Evolutionary conservation across 768 basidiomycete species (phyloP).

Genomic region (button mushroom (Agaricus bisporus)): DNA sequence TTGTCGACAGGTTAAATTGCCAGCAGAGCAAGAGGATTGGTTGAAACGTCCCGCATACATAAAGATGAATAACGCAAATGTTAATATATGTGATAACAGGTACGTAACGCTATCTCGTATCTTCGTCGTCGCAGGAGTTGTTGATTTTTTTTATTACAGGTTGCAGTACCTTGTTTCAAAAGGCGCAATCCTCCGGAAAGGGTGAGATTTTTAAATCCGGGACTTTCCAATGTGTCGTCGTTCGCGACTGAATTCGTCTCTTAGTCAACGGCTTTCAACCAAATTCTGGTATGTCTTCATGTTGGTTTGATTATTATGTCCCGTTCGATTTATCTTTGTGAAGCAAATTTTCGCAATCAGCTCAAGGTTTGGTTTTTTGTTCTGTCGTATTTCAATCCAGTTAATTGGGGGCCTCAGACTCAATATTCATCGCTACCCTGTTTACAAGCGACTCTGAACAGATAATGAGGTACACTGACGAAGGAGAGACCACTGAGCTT

Average conservation of each 20-base stretch:
- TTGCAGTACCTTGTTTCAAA: constrained; percentile 85
- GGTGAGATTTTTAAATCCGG: constrained; percentile 37
- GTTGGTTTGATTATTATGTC: constrained; percentile 5
- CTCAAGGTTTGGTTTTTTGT: constrained; percentile 31
- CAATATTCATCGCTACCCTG: constrained; percentile 74
- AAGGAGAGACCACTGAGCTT: constrained; percentile 69
- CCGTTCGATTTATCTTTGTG: constrained; percentile 7
- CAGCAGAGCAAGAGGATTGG: constrained; percentile 82
- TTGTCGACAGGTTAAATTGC: constrained; percentile 68
- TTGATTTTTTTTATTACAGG: constrained; percentile 33
- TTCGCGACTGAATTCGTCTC: constrained; percentile 13
- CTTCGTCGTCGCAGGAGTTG: constrained; percentile 17
- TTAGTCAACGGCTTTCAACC: constrained; percentile 73
- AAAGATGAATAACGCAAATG: constrained; percentile 66
- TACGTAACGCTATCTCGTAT: constrained; percentile 23
- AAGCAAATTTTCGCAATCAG: constrained; percentile 72
- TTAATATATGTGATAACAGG: constrained; percentile 82
- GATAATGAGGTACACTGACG: constrained; percentile 80
- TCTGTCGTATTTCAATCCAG: not conserved
- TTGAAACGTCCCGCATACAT: constrained; percentile 84
- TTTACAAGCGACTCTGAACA: constrained; percentile 73
- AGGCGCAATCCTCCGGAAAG: constrained; percentile 82
- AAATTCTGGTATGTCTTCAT: constrained; percentile 65
- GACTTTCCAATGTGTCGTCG: constrained; percentile 11
- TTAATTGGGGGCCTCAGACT: constrained; percentile 40